Evolutionary conservation across 2,329 filamentous ascomycete species (phyloP), one percentile per base, ranked within the genome.

Genomic region (Chaetomium strumarium): DNA sequence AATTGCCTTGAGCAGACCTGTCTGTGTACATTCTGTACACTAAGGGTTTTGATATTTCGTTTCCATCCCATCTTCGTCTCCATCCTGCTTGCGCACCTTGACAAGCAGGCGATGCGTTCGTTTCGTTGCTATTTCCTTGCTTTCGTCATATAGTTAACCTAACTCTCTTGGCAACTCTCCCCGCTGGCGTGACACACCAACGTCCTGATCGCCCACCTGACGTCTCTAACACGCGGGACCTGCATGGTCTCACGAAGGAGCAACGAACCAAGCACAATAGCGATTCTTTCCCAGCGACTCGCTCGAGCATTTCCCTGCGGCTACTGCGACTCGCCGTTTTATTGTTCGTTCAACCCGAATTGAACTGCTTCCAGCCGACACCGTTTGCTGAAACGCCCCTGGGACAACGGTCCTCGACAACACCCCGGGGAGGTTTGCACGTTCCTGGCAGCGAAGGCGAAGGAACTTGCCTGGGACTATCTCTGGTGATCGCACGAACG

Each of bases 131-230:
- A 30, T 20, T 45, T 45, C 44, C 30, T 40, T 44, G 41, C 47
- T 38, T 46, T 52, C 48, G 50, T 53, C 52, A 44, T 40, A 40
- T 34, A 11, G 14, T 31, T 17, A 9, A 24, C 34, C 37, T 14
- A 24, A 20, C 48, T 47, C 51, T 53, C 46, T 34, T 37, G 42
- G 38, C 51, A 34, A 40, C 38, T 40, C 44, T 40, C 49, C 51
- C 45, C 53, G 51, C 49, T 48, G 54, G 33, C 56, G 51, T 52
- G 45, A 52, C 53, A 52, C 50, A 20, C 53, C 48, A 14, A 45
- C 43, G 29, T 20, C 46, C 46, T 49, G 55, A 56, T 54, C 48
- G 40, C 45, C 39, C 55, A 20, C 46, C 52, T 43, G 46, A 47
- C 50, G 36, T 50, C 34, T 19, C 38, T 34, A 17, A 33, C 30